These are phyloP conservation scores for Colletotrichum sp. DNA, from an alignment of 2,329 filamentous ascomycete genomes.

Conservation along the genomic window DNA sequence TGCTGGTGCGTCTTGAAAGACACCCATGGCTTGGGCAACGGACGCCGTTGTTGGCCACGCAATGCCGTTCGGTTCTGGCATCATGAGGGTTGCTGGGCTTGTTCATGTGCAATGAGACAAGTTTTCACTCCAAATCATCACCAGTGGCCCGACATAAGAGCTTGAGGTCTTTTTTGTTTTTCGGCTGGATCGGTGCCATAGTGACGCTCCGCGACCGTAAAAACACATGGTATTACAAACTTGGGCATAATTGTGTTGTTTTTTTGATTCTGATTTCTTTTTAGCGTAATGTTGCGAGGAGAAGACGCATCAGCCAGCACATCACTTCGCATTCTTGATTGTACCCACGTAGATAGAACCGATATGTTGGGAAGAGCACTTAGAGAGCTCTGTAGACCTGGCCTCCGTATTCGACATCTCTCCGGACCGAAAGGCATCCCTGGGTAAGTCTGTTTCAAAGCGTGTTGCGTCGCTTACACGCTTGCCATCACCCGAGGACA, in stretches of 20 bases:
- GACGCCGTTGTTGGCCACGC: neutral
- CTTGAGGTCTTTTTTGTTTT: too few species aligned
- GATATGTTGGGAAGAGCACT: neutral
- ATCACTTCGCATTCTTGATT: neutral
- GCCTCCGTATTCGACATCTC: neutral
- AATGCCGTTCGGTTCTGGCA: neutral
- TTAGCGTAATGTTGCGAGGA: neutral
- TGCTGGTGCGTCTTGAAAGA: neutral
- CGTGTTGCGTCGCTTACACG: neutral
- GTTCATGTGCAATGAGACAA: neutral
- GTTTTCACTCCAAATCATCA: neutral
- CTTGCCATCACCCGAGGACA: neutral
- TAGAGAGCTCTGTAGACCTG: neutral
- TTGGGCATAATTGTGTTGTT: neutral
- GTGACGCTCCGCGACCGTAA: neutral
- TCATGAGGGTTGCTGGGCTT: neutral
- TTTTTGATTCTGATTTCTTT: neutral
- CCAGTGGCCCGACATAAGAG: neutral
- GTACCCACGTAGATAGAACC: neutral
- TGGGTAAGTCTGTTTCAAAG: neutral
- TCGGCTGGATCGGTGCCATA: neutral
- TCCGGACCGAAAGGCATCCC: neutral
- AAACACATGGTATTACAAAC: neutral
- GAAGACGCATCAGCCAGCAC: neutral
- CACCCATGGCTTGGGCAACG: neutral